Base-by-base conservation (phyloP, 139 green algal species). In the Chlorella sp. region DNA sequence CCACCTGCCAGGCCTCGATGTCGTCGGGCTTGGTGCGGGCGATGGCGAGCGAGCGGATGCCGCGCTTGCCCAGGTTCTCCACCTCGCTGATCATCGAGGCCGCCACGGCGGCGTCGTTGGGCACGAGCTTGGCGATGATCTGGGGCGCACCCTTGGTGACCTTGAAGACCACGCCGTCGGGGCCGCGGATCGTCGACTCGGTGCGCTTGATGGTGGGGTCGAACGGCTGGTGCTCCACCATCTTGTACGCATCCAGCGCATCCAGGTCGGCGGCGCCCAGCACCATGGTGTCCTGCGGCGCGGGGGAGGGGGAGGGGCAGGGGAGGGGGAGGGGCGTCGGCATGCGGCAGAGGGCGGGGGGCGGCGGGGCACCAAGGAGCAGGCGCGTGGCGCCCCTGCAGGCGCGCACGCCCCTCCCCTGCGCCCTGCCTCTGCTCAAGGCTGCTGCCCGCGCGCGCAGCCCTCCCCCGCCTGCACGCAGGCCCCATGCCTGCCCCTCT, bases 121-220 rank as follows among this genome's bases (percentile, higher is more conserved):
- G n/a, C 63, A 62, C 77, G 51, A 89, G 79, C 33, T 86, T 83
- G 45, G 80, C 61, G 21, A 93, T 80, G 53, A 89, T 79, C 40
- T 92, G 77, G 27, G 81, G 79, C 4, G 81, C 81, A 46, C 81
- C 81, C 85, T 97, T 97, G 82, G 86, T 92, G 5, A 84, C 72
- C 80, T 91, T 91, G 87, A 95, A 93, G 29, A 48, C 60, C 45
- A 72, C 77, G 72, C 91, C 90, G 45, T 91, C 75, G 40, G 86
- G 79, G 43, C 61, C 82, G 36, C 74, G 60, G n/a, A 91, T 68
- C 66, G 63, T 40, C 50, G 88, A 83, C 82, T 95, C 90, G 29
- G 93, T 97, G 56, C 91, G 84, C 90, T 97, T 97, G 64, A 91
- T 79, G 48, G 80, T 89, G 65, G 93, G 93, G 85, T 97, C 93